phyloP scores from a whole-genome alignment of 208 protist species.

The Leishmania gerbilli region DNA sequence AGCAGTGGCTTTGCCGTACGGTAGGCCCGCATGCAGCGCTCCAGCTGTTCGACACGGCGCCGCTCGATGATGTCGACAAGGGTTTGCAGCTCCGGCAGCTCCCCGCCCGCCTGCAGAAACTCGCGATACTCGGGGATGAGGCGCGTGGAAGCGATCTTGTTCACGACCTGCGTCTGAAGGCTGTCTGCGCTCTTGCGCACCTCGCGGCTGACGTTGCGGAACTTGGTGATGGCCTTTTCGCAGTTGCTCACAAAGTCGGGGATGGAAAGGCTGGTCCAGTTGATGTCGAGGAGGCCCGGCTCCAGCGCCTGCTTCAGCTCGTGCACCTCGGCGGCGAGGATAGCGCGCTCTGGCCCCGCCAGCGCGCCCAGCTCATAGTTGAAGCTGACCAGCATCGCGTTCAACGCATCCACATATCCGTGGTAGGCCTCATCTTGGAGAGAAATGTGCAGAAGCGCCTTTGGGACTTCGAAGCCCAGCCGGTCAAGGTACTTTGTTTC shows the following conservation, averaged over 20 bases:
- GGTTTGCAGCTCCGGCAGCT: slow-evolving; percentile 92
- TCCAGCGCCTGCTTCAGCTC: slow-evolving; percentile 91
- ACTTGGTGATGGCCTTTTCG: slow-evolving; percentile 95
- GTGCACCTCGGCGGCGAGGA: slow-evolving; percentile 88
- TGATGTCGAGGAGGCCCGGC: slow-evolving; percentile 95
- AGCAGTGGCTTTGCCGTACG: slow-evolving; percentile 94
- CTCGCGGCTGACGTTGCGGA: slow-evolving; percentile 95
- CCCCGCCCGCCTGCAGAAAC: slow-evolving; percentile 77
- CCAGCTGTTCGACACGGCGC: slow-evolving; percentile 72
- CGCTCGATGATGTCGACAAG: slow-evolving; percentile 93
- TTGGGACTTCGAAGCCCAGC: slow-evolving; percentile 96
- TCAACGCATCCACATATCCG: slow-evolving; percentile 94
- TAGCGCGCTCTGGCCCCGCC: slow-evolving; percentile 89
- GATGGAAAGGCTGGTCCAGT: slow-evolving; percentile 99
- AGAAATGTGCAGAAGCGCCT: slow-evolving; percentile 96
- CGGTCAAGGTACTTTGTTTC: slow-evolving; percentile 98
- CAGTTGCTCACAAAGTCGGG: slow-evolving; percentile 95
- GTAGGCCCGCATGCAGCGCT: slow-evolving; percentile 93
- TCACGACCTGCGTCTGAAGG: slow-evolving; percentile 93
- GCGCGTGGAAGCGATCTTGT: slow-evolving; percentile 86
- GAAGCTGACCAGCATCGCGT: slow-evolving; percentile 94
- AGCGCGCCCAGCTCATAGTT: slow-evolving; percentile 85
- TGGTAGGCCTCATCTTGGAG: slow-evolving; percentile 98
- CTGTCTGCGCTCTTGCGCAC: slow-evolving; percentile 96
- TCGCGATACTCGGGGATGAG: slow-evolving; percentile 85